Percentiles rank a stretch among this genome's conserved stretches.
Conservation (phyloP, 306 rosid species). For the Castanea crenata region DNA sequence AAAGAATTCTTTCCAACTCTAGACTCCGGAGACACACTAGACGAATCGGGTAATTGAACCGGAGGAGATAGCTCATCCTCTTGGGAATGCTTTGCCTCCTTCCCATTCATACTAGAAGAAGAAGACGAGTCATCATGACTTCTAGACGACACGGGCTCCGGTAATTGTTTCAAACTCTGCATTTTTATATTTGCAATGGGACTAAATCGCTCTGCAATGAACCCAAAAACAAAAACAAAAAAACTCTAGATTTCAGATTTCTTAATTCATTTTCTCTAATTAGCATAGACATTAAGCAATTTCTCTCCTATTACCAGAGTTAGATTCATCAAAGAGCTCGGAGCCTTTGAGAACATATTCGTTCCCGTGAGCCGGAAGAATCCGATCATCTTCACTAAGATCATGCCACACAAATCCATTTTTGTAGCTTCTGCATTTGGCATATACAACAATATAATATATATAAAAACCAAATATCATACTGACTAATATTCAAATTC, state of each 20-base stretch:
- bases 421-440: slow-evolving; percentile 77
- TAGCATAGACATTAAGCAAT: slow-evolving; percentile 7
- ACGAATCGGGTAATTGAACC: slow-evolving; percentile 41
- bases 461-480: not conserved
- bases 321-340: slow-evolving; percentile 78
- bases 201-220: slow-evolving; percentile 50
- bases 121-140: slow-evolving; percentile 77
- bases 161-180: slow-evolving; percentile 67
- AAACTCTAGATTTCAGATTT: slow-evolving; percentile 13
- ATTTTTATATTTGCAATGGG: slow-evolving; percentile 49
- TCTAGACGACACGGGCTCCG: slow-evolving; percentile 64
- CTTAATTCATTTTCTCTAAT: not conserved
- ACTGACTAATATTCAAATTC: not conserved
- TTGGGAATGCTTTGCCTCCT: slow-evolving; percentile 60
- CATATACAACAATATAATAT: slow-evolving; percentile 14
- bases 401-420: slow-evolving; percentile 98
- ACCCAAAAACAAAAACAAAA: not conserved
- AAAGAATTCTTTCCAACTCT: slow-evolving; percentile 47
- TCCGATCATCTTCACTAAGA: slow-evolving; percentile 74
- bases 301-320: slow-evolving; percentile 50
- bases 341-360: slow-evolving; percentile 97
- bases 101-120: slow-evolving; percentile 78
- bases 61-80: slow-evolving; percentile 70
- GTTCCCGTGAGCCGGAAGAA: slow-evolving; percentile 78
- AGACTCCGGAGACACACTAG: slow-evolving; percentile 62